Base-by-base conservation (phyloP, 352 stramenopile genomes). In the Nothophytophthora sp. region DNA sequence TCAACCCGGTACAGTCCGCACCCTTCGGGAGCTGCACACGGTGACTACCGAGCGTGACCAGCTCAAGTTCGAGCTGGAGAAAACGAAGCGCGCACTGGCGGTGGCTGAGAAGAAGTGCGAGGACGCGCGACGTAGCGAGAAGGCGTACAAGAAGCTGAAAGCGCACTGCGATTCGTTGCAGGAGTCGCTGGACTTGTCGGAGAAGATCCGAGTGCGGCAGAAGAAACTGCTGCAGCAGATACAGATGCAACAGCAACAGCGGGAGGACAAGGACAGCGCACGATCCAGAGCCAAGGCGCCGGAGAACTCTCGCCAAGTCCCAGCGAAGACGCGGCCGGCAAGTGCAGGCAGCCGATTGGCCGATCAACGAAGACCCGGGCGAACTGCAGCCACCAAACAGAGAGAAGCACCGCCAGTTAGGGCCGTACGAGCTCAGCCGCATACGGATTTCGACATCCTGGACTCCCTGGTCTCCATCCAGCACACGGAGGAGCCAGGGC, bases 191-290 rank as follows among this genome's bases (percentile, higher is more conserved):
- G 76, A 92, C 13, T 60, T 95, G 28, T 93, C 82, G 0, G 82
- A 95, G 47, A 86, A 74, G 28, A 92, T 93, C 52, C 68, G 85
- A 30, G 44, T 81, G 7, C 58, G 79, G 0, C 82, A 95, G 47
- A 95, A 95, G 64, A 88, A 83, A 42, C 43, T 92, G 15, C 47
- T 95, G 4, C 74, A 88, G 19, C 74, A 93, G 37, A 57, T 89
- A 1, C 80, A 90, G 50, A 36, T 73, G 13, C 65, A 74, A 19
- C 40, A 60, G 19, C 50, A 56, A 39, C 28, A 25, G 4, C 35
- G 34, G 34, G 60, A 48, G 25, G 42, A 58, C 11, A 45, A 48
- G 13, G 32, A 58, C 15, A 19, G 25, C 18, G 8, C 24, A 20
- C 30, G 32, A 29, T 20, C 16, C 7, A 18, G 24, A 15, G 20